Evolutionary conservation across 768 basidiomycete species (phyloP).

Genomic region (Amanita jacksonii): DNA sequence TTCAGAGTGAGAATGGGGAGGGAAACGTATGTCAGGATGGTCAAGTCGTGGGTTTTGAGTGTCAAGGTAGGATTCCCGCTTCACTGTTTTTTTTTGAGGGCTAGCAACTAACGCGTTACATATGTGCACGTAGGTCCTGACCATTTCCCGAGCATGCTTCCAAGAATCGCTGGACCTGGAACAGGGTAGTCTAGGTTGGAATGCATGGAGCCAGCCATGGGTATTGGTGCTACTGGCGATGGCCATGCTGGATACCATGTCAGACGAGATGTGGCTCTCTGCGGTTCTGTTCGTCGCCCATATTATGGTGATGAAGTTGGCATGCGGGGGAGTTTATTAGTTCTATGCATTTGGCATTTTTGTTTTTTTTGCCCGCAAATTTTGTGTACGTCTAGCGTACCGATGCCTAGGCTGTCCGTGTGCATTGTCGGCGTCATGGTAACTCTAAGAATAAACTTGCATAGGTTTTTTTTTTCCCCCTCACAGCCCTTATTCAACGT

Average conservation of each 20-base stretch:
- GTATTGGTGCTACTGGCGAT: not conserved
- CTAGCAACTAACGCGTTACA: too few species aligned
- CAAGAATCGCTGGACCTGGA: not conserved
- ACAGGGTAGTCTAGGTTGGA: not conserved
- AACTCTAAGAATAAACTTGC: too few species aligned
- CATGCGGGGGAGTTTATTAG: not conserved
- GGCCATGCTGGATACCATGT: constrained; percentile 3
- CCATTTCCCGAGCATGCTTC: not conserved
- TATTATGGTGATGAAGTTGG: not conserved
- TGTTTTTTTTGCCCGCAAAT: too few species aligned
- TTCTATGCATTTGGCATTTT: too few species aligned
- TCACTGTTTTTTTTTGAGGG: not conserved
- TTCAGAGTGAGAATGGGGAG: not conserved
- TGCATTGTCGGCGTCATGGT: too few species aligned
- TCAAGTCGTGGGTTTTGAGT: constrained; percentile 21
- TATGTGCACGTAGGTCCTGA: not conserved
- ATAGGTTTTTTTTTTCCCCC: too few species aligned
- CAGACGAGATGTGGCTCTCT: constrained; percentile 7
- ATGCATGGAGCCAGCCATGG: not conserved
- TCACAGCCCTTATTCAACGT: too few species aligned
- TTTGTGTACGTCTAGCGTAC: too few species aligned
- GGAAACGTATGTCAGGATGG: constrained; percentile 11
- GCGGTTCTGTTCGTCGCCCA: not conserved
- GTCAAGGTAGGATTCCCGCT: constrained; percentile 16
- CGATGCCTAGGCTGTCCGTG: too few species aligned